Base-by-base conservation (phyloP, 2,329 filamentous ascomycete genomes). In the Rhinocladiella mackenziei region DNA sequence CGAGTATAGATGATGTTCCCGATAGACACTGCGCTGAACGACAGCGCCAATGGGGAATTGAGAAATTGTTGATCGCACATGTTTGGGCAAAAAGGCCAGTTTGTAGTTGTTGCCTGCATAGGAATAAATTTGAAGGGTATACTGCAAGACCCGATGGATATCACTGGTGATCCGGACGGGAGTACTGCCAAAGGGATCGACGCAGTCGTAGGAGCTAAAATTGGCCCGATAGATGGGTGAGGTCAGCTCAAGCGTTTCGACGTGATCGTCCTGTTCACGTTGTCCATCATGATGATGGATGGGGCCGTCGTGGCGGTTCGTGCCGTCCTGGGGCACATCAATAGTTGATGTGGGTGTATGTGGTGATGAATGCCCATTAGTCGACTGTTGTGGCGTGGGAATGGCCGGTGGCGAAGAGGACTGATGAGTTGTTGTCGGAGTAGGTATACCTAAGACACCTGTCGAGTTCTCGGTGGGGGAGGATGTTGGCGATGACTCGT, bases 101-200 rank as follows among this genome's bases (percentile, higher is more conserved):
- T 54, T 54, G 40, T 51, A 54, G 28, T 54, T 54, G 39, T 54
- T 54, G 28, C 51, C 51, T 1, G 51, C 40, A 25, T 48, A 54
- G 9, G 48, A 14, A 19, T 54, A 54, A 10, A 54, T 46, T 18
- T 37, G 44, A 10, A 54, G 31, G 14, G 36, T 33, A 25, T 49
- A 37, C 28, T 54, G 48, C 19, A 54, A 39, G 7, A 54, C 45
- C 10, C 23, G 30, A 28, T 54, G 51, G n/a, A 54, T 48, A 19
- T 45, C 30, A 25, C 33, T 35, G 4, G 51, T 51, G 22, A 54
- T 39, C 14, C 38, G 44, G 22, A 54, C 26, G 2, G 44, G 44
- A 9, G 43, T 46, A 20, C 22, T 42, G n/a, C 38, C 31, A 19
- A 54, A 54, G 7, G 51, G 48, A 40, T 54, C 51, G n/a, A 54